A percentile compares a stretch with the other conserved stretches of the same genome.
phyloP scores from a whole-genome alignment of 23 red algal species.

The Agarophyton chilense region DNA sequence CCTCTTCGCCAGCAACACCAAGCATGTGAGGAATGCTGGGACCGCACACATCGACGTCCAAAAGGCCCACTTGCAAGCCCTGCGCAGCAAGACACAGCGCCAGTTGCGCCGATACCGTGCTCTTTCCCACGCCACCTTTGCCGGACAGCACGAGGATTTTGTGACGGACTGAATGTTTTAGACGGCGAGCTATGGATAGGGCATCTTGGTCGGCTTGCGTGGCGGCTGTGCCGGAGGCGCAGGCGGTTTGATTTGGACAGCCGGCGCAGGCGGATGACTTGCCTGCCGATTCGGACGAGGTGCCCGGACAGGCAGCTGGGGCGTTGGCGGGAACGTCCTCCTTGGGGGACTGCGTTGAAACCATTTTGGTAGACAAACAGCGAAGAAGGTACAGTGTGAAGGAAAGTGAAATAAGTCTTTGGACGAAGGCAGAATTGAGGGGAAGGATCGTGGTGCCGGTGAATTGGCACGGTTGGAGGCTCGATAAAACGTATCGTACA shows the following conservation, averaged over 20 bases:
- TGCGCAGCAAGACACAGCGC: conserved; percentile 61
- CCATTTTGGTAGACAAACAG: neutral
- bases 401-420: too few species aligned
- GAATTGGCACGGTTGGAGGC: too few species aligned
- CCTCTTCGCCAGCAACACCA: conserved; percentile 75
- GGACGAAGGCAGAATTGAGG: too few species aligned
- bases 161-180: conserved; percentile 52
- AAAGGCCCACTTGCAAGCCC: conserved; percentile 62
- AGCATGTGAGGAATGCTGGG: conserved; percentile 90
- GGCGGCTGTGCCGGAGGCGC: conserved; percentile 74
- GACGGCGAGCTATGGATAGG: conserved; percentile 33
- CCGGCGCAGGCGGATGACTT: conserved; percentile 75
- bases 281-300: conserved; percentile 66
- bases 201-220: conserved; percentile 50
- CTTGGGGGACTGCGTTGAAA: neutral
- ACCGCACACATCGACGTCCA: conserved; percentile 97
- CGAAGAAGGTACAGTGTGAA: too few species aligned
- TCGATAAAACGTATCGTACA: too few species aligned
- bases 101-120: conserved; percentile 83
- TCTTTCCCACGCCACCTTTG: conserved; percentile 98
- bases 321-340: conserved; percentile 69
- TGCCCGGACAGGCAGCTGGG: conserved; percentile 84
- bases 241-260: conserved; percentile 89
- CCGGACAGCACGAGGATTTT: conserved; percentile 89
- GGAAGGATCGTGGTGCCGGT: too few species aligned